Percentiles rank a stretch among this genome's conserved stretches.
Conservation (phyloP, 2,329 filamentous ascomycete genomes). For the Ophiostoma quercus region DNA sequence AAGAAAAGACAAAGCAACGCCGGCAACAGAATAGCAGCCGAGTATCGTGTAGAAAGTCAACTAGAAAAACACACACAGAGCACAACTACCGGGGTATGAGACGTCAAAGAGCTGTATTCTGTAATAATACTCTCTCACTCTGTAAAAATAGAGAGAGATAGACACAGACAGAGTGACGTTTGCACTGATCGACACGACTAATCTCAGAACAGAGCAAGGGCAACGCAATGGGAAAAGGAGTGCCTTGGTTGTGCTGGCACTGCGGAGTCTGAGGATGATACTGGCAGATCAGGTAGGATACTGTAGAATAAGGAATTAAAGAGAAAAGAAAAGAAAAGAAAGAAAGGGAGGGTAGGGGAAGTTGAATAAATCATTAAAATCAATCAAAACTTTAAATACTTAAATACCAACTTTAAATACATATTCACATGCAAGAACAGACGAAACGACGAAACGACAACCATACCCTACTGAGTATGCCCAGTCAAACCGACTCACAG, state of each 20-base stretch:
- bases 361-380: not conserved
- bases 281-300: not conserved
- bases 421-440: not conserved
- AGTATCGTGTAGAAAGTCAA: not conserved
- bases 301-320: too few species aligned
- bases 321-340: too few species aligned
- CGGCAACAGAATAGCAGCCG: not conserved
- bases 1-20: not conserved
- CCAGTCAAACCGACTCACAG: not conserved
- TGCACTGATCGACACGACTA: not conserved
- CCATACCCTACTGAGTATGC: not conserved
- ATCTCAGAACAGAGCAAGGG: slow-evolving; percentile 6
- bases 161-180: not conserved
- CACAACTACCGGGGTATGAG: not conserved
- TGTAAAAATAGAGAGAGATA: not conserved
- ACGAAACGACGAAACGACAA: not conserved
- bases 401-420: not conserved
- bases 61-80: not conserved
- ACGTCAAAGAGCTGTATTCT: not conserved
- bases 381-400: not conserved
- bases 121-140: too few species aligned
- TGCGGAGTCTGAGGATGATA: not conserved
- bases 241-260: slow-evolving; percentile 8
- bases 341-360: not conserved
- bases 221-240: slow-evolving; percentile 14